Conservation (phyloP, 2,329 filamentous ascomycete genomes). For the Neofusicoccum sp. region DNA sequence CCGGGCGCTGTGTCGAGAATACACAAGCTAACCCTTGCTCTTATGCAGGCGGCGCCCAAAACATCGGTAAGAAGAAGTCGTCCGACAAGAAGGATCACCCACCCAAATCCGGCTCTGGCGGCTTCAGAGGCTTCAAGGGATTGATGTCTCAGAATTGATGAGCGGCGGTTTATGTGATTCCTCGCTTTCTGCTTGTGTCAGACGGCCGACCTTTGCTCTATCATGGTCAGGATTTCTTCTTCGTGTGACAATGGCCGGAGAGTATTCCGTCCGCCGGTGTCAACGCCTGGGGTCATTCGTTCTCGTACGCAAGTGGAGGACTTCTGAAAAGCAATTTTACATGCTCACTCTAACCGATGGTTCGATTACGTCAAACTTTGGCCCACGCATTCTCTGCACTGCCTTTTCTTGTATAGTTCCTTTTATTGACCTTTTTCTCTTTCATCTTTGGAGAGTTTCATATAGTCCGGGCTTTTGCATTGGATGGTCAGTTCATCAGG, state of each 20-base stretch:
- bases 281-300: no score
- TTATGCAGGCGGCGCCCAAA: conserved; percentile 50
- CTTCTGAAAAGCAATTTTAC: neutral
- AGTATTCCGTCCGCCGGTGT: neutral
- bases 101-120: conserved; percentile 8
- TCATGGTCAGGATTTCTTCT: neutral
- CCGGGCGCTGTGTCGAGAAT: neutral
- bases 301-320: neutral
- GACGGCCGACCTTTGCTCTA: neutral
- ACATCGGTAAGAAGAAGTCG: conserved; percentile 55
- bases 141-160: conserved; percentile 17
- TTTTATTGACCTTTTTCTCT: neutral
- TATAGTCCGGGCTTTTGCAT: neutral
- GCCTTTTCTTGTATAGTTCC: neutral
- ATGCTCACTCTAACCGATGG: neutral
- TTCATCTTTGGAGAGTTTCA: neutral
- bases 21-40: conserved; percentile 5
- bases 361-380: neutral
- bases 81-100: conserved; percentile 39
- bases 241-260: neutral
- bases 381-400: neutral
- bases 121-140: conserved; percentile 19
- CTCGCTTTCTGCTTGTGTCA: neutral
- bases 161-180: neutral
- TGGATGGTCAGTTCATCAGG: neutral